Evolutionary conservation across 176 grass and related monocot species (phyloP).

Genomic region (Triticum turgidum): DNA sequence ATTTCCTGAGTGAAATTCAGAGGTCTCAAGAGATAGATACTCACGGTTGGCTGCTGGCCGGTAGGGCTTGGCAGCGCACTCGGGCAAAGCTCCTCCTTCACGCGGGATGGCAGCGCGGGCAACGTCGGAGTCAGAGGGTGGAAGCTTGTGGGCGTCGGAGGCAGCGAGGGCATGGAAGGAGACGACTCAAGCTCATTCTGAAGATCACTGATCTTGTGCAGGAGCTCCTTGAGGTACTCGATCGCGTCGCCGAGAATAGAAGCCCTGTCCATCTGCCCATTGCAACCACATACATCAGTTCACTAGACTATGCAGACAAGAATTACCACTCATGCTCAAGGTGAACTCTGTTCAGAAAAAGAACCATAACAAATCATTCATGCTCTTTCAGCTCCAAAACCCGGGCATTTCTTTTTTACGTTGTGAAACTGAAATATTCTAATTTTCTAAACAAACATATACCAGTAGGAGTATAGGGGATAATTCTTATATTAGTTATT

Average conservation of each 20-base stretch:
- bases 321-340: no score
- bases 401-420: no score
- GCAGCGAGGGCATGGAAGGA: slow-evolving; percentile 59
- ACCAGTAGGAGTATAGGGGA: no score
- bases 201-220: slow-evolving; percentile 91
- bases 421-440: no score
- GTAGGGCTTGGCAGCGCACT: slow-evolving; percentile 73
- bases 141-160: slow-evolving; percentile 79
- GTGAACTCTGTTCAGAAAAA: no score
- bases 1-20: no score
- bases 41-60: slow-evolving; percentile 2
- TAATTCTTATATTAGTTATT: no score
- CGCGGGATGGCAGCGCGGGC: slow-evolving; percentile 60
- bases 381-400: no score
- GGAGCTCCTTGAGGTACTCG: slow-evolving; percentile 93
- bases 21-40: not conserved
- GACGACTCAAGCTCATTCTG: slow-evolving; percentile 85
- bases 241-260: slow-evolving; percentile 95
- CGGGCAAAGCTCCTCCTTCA: slow-evolving; percentile 76
- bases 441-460: no score
- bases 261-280: slow-evolving; percentile 90
- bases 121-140: slow-evolving; percentile 86
- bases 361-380: no score
- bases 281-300: slow-evolving; percentile 15
- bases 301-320: slow-evolving; percentile 5